Percentiles rank a stretch among this genome's conserved stretches.
phyloP scores from a whole-genome alignment of 192 early-diverging fungal genomes.

The Entomortierella chlamydospora region DNA sequence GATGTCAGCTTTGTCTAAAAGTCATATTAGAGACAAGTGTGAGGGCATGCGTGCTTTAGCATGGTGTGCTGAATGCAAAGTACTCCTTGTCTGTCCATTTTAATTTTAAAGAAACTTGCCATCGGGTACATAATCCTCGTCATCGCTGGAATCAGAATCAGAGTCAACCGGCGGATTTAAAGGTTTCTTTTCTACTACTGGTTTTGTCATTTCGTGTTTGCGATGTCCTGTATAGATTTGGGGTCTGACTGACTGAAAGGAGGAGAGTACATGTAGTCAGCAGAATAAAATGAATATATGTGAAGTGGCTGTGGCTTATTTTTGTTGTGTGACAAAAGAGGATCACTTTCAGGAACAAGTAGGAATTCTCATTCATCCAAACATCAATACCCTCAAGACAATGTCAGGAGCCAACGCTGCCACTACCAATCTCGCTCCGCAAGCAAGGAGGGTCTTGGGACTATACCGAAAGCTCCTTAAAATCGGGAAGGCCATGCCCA shows the following conservation, averaged over 20 bases:
- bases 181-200: slow-evolving; percentile 28
- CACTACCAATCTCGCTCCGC: not conserved
- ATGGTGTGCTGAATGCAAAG: too few species aligned
- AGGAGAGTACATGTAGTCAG: not conserved
- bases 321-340: not conserved
- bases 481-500: slow-evolving; percentile 52
- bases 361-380: not conserved
- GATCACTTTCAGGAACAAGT: not conserved
- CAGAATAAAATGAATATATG: not conserved
- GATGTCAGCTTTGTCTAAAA: slow-evolving; percentile 29
- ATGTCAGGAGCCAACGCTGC: slow-evolving; percentile 17
- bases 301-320: not conserved
- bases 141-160: slow-evolving; percentile 46
- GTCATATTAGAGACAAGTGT: not conserved
- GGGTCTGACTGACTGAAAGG: too few species aligned
- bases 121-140: slow-evolving; percentile 52
- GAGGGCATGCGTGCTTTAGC: too few species aligned
- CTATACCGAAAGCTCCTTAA: slow-evolving; percentile 31
- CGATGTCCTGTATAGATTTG: not conserved
- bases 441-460: slow-evolving; percentile 22
- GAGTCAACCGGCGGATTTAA: slow-evolving; percentile 26
- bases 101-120: slow-evolving; percentile 23
- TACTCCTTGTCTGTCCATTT: too few species aligned
- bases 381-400: not conserved
- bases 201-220: slow-evolving; percentile 17